These are phyloP conservation scores for Madurella fahalii DNA, from an alignment of 2,329 filamentous ascomycete species.

Conservation along the genomic window DNA sequence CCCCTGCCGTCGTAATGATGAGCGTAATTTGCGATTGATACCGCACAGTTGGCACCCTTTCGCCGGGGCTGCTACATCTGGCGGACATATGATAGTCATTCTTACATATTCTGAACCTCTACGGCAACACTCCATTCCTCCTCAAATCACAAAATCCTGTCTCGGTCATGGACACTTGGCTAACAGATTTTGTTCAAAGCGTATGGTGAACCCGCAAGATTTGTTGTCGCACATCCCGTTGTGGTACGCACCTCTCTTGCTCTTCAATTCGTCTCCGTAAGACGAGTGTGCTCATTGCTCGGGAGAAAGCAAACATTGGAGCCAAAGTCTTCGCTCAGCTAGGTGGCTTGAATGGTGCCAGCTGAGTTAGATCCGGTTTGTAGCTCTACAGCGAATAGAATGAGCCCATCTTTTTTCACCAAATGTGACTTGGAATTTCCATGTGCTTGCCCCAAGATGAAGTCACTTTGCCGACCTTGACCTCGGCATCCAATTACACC, in stretches of 20 bases:
- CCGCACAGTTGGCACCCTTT: constrained; percentile 64
- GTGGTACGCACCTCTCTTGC: constrained; percentile 18
- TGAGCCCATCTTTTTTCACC: background rate
- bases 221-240: constrained; percentile 5
- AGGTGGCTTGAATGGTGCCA: constrained; percentile 1
- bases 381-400: constrained; percentile 7
- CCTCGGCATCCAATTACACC: background rate
- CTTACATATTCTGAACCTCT: constrained; percentile 86
- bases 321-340: constrained; percentile 14
- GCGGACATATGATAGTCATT: constrained; percentile 73
- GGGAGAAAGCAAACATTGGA: constrained; percentile 16
- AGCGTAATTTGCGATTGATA: constrained; percentile 95
- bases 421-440: background rate
- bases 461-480: background rate
- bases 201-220: background rate
- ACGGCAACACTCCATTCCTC: background rate
- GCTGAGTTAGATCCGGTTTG: constrained; percentile 9
- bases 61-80: constrained; percentile 77
- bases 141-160: background rate
- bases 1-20: constrained; percentile 58
- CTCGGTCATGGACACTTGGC: background rate
- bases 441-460: background rate
- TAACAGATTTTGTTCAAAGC: constrained; percentile 3
- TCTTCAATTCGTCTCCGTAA: background rate
- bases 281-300: constrained; percentile 14